phyloP scores from a whole-genome alignment of 108 stramenopile genomes.

The Cyclostephanos tholiformis region DNA sequence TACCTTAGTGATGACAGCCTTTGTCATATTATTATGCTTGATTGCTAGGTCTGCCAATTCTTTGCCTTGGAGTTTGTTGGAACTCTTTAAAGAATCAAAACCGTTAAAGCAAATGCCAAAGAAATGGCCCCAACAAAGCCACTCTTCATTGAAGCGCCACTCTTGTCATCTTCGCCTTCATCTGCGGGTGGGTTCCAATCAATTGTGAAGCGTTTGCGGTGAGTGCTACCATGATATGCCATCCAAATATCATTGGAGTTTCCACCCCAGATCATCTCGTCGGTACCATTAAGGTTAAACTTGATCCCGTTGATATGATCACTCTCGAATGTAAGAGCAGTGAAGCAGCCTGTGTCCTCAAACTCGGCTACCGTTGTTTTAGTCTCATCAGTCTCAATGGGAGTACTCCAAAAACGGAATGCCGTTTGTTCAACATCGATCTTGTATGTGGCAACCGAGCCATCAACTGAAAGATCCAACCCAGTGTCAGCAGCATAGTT shows the following conservation, averaged over 20 bases:
- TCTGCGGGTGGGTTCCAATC: conserved; percentile 37
- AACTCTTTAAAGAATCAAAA: background rate
- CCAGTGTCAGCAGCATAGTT: conserved; percentile 52
- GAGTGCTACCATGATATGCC: conserved; percentile 53
- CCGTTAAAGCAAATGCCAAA: background rate
- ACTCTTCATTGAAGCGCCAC: background rate
- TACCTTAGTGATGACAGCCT: too few relatives aligned
- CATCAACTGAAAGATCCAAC: conserved; percentile 31
- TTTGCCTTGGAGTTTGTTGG: too few relatives aligned
- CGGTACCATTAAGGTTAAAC: conserved; percentile 51
- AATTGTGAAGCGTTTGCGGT: conserved; percentile 37
- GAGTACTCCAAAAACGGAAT: conserved; percentile 65
- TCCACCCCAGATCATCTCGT: conserved; percentile 71
- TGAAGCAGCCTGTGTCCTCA: conserved; percentile 57
- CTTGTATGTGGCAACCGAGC: conserved; percentile 47
- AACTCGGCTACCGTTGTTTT: conserved; percentile 13
- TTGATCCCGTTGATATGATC: conserved; percentile 47
- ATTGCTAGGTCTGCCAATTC: too few relatives aligned
- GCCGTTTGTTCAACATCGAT: conserved; percentile 44
- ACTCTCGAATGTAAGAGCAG: conserved; percentile 60
- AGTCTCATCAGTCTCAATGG: conserved; percentile 34
- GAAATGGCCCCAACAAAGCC: background rate
- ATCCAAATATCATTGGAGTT: conserved; percentile 58
- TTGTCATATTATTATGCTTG: too few relatives aligned
- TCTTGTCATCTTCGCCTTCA: background rate